A percentile compares a stretch with the other conserved stretches of the same genome.
Evolutionary conservation across 2,329 filamentous ascomycete genomes (phyloP).

Genomic region (Penicillium corylophilum): DNA sequence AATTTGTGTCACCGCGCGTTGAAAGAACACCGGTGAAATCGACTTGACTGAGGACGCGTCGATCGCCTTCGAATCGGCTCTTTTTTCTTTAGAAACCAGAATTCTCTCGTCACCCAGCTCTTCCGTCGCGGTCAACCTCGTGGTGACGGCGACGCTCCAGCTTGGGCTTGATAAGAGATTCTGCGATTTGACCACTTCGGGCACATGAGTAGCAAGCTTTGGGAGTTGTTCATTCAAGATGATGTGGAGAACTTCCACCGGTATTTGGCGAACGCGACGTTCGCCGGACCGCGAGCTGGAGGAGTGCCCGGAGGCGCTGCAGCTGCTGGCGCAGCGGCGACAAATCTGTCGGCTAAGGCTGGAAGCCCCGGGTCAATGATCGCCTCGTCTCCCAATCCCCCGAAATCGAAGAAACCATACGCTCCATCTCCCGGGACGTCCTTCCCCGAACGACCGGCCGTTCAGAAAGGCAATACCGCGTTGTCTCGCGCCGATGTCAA

Average conservation of each 20-base stretch:
- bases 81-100: slow-evolving; percentile 16
- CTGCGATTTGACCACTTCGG: slow-evolving; percentile 35
- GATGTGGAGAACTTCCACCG: slow-evolving; percentile 94
- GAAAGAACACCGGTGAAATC: background rate
- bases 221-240: slow-evolving; percentile 96
- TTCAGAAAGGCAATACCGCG: slow-evolving; percentile 25
- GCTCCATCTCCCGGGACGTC: slow-evolving; percentile 48
- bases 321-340: slow-evolving; percentile 1
- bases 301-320: slow-evolving; percentile 24
- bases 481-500: slow-evolving; percentile 72
- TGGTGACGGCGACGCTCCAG: slow-evolving; percentile 86
- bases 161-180: slow-evolving; percentile 55
- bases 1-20: slow-evolving; percentile 13
- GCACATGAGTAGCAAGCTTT: slow-evolving; percentile 94
- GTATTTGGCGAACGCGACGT: slow-evolving; percentile 70
- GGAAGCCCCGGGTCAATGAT: slow-evolving; percentile 32
- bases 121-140: slow-evolving; percentile 87
- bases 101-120: slow-evolving; percentile 46
- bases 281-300: slow-evolving; percentile 31
- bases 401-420: slow-evolving; percentile 49
- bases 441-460: slow-evolving; percentile 43
- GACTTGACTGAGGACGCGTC: slow-evolving; percentile 16
- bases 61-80: slow-evolving; percentile 11
- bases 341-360: slow-evolving; percentile 22
- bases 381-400: slow-evolving; percentile 37